Evolutionary conservation across 2,329 filamentous ascomycete species (phyloP), one percentile per base, ranked within the genome.

Genomic region (Mycosphaerelloides madeirae): DNA sequence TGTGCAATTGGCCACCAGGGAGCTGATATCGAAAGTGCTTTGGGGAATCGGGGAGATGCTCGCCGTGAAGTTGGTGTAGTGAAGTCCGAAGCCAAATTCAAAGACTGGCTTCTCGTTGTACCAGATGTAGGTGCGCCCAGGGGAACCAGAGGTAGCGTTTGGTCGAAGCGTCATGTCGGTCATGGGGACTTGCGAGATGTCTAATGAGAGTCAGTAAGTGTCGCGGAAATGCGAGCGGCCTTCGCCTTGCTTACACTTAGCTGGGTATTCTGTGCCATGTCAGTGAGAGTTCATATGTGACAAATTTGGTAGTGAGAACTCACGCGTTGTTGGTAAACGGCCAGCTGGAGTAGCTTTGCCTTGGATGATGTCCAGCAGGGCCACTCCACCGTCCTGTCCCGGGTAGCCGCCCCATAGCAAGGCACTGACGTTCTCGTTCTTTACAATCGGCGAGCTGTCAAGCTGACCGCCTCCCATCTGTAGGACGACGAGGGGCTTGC

Each of bases 401-500:
- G 79, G 79, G 44, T 79, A 81, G 0, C 78, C 76, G 0, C 67
- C 75, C 79, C 79, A 81, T 0, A 82, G 53, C 1, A 82, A 57
- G 0, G 75, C 69, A 20, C 67, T 70, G 44, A 81, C 68, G 43
- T 73, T 73, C 1, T 62, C 50, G 41, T 77, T 73, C 3, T 60
- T 61, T 5, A 74, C 57, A 3, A 81, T 56, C 3, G 75, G 68
- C 0, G 71, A 67, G 44, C 71, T 71, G 55, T 82, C 79, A 15
- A 81, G 50, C 53, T 74, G 69, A 11, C 67, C 68, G n/a, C 62
- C 70, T 16, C 77, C 76, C 51, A 79, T 67, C 45, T 78, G 71
- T 1, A 77, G 61, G 1, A 81, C 67, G 1, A 79, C 57, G 19
- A 76, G 65, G 0, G 75, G 75, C 56, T 79, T 80, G 15, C 67